Conservation (phyloP, 1,284 basidiomycete genomes). For the Cystobasidium pallidum region DNA sequence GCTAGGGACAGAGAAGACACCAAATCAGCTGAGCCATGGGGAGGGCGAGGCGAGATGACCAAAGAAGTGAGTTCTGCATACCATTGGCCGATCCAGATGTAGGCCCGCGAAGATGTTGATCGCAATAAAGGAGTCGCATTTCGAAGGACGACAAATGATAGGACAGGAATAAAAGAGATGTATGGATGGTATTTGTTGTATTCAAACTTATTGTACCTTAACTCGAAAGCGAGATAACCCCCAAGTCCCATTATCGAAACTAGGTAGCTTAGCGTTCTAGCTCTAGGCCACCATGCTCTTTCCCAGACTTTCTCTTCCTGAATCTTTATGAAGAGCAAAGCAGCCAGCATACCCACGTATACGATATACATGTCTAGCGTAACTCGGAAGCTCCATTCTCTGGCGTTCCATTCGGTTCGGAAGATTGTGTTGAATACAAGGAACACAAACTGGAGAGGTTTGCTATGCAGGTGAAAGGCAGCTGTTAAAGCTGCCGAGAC, state of each 20-base stretch:
- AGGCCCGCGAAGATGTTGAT: constrained; percentile 68
- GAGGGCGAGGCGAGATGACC: background rate
- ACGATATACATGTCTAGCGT: constrained; percentile 85
- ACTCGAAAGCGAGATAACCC: constrained; percentile 83
- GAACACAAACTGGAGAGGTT: constrained; percentile 70
- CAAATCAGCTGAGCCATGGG: background rate
- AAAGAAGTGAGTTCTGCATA: constrained; percentile 49
- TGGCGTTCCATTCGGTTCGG: constrained; percentile 77
- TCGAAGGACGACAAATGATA: constrained; percentile 72
- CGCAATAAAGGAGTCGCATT: constrained; percentile 74
- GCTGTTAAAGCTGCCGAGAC: constrained; percentile 68
- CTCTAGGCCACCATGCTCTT: constrained; percentile 67
- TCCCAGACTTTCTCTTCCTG: constrained; percentile 74
- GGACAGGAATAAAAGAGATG: constrained; percentile 76
- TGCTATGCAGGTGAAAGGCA: constrained; percentile 68
- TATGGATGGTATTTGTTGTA: constrained; percentile 85
- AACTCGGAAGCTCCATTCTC: constrained; percentile 83
- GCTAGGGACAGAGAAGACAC: constrained; percentile 8
- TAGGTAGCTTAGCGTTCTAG: constrained; percentile 61
- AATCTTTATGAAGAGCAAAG: constrained; percentile 73
- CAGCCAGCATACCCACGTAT: constrained; percentile 78
- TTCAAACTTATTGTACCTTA: constrained; percentile 73
- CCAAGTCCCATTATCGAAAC: constrained; percentile 64
- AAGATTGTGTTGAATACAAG: constrained; percentile 66
- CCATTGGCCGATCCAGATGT: constrained; percentile 78